Conservation (phyloP, 1,139 yeast species). For the Wickerhamomyces sp. region DNA sequence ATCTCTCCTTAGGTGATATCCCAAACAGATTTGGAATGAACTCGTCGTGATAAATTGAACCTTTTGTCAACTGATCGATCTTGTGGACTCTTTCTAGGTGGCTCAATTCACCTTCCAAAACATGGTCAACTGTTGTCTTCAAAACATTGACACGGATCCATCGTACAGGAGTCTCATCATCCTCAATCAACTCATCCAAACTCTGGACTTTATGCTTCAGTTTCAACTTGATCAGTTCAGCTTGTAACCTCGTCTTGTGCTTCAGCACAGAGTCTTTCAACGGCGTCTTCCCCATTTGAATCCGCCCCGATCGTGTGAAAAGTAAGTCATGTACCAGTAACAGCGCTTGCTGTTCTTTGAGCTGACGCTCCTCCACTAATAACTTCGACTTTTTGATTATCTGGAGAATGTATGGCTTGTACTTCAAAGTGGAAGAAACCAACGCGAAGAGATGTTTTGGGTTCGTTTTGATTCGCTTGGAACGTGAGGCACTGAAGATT, state of each 20-base stretch:
- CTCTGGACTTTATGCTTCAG: slow-evolving; percentile 53
- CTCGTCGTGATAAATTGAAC: slow-evolving; percentile 63
- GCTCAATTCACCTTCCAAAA: slow-evolving; percentile 40
- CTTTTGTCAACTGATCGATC: slow-evolving; percentile 45
- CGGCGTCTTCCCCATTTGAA: slow-evolving; percentile 86
- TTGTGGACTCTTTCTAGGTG: slow-evolving; percentile 44
- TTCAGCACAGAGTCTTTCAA: slow-evolving; percentile 75
- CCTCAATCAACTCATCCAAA: slow-evolving; percentile 36
- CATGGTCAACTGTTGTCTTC: slow-evolving; percentile 32
- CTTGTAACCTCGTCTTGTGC: slow-evolving; percentile 74
- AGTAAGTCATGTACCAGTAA: slow-evolving; percentile 78
- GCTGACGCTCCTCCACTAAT: slow-evolving; percentile 40
- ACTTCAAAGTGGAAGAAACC: slow-evolving; percentile 70
- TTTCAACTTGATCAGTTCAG: slow-evolving; percentile 76
- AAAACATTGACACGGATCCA: slow-evolving; percentile 82
- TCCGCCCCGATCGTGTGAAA: slow-evolving; percentile 70
- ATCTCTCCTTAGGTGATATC: slow-evolving; percentile 66
- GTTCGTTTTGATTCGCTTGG: slow-evolving; percentile 43
- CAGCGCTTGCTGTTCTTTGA: slow-evolving; percentile 41
- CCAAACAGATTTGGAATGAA: slow-evolving; percentile 77
- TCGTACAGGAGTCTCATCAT: slow-evolving; percentile 75
- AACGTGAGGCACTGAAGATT: slow-evolving; percentile 52
- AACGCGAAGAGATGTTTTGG: slow-evolving; percentile 86
- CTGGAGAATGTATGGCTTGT: slow-evolving; percentile 53
- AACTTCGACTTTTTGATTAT: slow-evolving; percentile 66